A percentile compares a stretch with the other conserved stretches of the same genome.
Evolutionary conservation across 75 land plant species (phyloP).

Genomic region (Cryptomeria japonica): DNA sequence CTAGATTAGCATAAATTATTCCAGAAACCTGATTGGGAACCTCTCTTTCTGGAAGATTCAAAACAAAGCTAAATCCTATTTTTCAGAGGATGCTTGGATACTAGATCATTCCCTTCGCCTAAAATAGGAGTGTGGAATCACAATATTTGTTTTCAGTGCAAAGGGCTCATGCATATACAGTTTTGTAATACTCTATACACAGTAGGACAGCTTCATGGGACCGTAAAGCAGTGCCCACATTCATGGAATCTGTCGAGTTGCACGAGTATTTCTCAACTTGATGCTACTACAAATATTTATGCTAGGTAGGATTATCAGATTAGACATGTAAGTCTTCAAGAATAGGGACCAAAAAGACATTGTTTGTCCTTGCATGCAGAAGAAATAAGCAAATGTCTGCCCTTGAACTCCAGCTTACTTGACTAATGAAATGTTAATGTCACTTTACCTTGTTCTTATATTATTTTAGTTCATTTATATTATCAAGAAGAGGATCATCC

Average conservation of each 20-base stretch:
- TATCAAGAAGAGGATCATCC: conserved; percentile 1
- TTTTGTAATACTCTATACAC: background rate
- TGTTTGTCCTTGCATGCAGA: background rate
- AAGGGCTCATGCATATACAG: background rate
- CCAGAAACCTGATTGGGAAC: too few species aligned
- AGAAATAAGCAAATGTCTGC: background rate
- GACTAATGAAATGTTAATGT: background rate
- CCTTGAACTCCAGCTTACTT: background rate
- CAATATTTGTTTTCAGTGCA: too few species aligned
- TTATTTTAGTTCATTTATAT: background rate
- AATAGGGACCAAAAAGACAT: background rate
- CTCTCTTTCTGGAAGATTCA: too few species aligned
- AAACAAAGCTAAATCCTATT: too few species aligned
- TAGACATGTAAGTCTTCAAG: background rate
- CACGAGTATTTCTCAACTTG: background rate
- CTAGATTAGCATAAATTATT: too few species aligned
- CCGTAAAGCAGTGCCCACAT: background rate
- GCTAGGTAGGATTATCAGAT: background rate
- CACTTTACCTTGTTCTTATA: background rate
- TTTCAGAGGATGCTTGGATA: too few species aligned
- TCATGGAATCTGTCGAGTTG: background rate
- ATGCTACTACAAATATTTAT: background rate
- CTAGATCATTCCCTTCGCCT: too few species aligned
- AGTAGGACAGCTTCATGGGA: background rate
- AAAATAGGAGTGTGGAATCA: too few species aligned